Evolutionary conservation across 1,139 yeast genomes (phyloP), one percentile per base, ranked within the genome.

Genomic region (Geotrichum candidum): DNA sequence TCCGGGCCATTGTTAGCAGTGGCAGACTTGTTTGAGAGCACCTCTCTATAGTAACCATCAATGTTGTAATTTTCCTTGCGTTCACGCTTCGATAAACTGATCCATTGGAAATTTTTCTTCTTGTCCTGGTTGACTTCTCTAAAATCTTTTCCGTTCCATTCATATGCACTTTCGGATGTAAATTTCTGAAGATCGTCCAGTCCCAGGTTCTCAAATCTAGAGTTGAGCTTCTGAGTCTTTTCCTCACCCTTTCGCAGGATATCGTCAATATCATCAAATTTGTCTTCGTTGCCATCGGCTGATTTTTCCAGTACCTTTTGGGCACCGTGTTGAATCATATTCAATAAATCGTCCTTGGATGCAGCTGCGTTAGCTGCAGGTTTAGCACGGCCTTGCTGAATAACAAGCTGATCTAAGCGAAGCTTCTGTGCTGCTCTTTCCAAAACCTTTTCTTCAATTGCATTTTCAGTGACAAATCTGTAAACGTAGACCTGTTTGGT

Each of bases 291-390:
- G 33, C 72, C 60, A 45, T 64, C 64, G 10, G 68, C 68, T 50
- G 68, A 68, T 33, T 69, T 58, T 7, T 80, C 76, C 72, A 94
- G 88, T 6, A 94, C 95, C 62, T 86, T 85, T 68, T 89, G 87
- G 1, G 98, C 99, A 66, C 99, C 99, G 73, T 90, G 97, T 73
- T 94, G 97, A 74, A 94, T 94, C 98, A 94, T 94, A 55, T 88
- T 88, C 25, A 94, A 80, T 68, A 94, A 81, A 69, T 94, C 98
- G 68, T 90, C 97, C 70, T 90, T 90, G 10, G 85, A 77, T 31
- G 79, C 78, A 64, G 81, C 84, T n/a, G 84, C 85, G 53, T 72
- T 75, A 38, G 79, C 74, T 35, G 77, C 76, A 62, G 67, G 65
- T 48, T 80, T 73, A 33, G 84, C 80, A 65, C 97, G 81, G 13